Base-by-base conservation (phyloP, 164 flowering plant genomes). In the Tetracentron sinense region DNA sequence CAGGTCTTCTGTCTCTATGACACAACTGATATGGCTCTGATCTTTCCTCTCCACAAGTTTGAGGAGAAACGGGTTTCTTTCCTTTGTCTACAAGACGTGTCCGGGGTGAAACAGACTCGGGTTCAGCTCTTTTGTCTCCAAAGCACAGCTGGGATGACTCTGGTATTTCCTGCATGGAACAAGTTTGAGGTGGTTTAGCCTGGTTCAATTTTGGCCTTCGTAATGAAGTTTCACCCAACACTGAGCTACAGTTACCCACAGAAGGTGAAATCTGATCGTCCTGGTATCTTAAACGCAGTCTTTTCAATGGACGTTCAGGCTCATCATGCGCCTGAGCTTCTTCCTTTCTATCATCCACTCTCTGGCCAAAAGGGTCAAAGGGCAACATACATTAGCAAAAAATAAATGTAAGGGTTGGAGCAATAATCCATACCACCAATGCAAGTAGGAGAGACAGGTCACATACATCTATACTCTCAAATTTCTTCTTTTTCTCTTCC, bases 221-320 rank as follows among this genome's bases (percentile, higher is more conserved):
- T 3, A 71, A 44, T 31, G 77, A 53, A 48, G 61, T 27, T 47
- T 67, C 84, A 62, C 51, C 76, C 20, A 54, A 23, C 0, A 4
- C n/a, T 17, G 61, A 29, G 56, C 49, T 66, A 20, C 60, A 22
- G 33, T 66, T 65, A 27, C 58, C 54, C 7, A 22, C 22, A 54
- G 76, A 73, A 44, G 77, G 33, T 51, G 81, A 63, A 58, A 19
- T 64, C 33, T 60, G 78, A 56, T 46, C 62, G 15, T 70, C 79
- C 58, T 72, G 83, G 25, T 70, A 48, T 57, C 72, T 79, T 64
- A 63, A 53, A 14, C 80, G 86, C 64, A 77, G 65, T 58, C 87
- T 79, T 74, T 88, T 89, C 22, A 74, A 56, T 1, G 89, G 88
- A 21, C 82, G 77, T 53, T 65, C 79, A 53, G 74, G 59, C 61